These are phyloP conservation scores for Epichloe baconii DNA, from an alignment of 2,329 filamentous ascomycete genomes.

Conservation along the genomic window DNA sequence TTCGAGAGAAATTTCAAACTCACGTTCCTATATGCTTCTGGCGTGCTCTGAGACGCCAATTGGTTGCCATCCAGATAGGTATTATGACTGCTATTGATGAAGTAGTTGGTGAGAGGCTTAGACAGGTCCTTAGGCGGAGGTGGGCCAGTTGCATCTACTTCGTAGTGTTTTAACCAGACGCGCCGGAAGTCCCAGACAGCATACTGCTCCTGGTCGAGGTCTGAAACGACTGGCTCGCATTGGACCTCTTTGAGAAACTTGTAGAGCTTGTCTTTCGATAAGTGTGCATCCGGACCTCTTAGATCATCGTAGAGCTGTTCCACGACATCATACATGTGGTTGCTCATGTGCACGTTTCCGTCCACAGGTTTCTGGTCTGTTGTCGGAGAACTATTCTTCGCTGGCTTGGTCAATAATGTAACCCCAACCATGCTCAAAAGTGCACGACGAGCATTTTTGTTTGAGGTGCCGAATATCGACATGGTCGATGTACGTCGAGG, in stretches of 20 bases:
- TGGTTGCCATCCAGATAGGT: constrained; percentile 86
- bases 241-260: constrained; percentile 39
- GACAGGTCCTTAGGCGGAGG: constrained; percentile 42
- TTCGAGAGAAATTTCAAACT: constrained; percentile 17
- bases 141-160: constrained; percentile 31
- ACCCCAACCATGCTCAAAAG: constrained; percentile 21
- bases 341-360: constrained; percentile 29
- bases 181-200: constrained; percentile 36
- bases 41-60: constrained; percentile 61
- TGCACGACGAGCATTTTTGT: constrained; percentile 15
- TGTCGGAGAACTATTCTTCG: constrained; percentile 14
- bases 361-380: constrained; percentile 10
- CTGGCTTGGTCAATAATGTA: constrained; percentile 15
- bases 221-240: constrained; percentile 24
- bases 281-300: constrained; percentile 18
- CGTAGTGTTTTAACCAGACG: constrained; percentile 30
- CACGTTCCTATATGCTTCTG: constrained; percentile 66
- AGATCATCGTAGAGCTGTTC: constrained; percentile 33
- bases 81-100: constrained; percentile 89
- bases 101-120: constrained; percentile 74
- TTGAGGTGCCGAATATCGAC: constrained; percentile 26
- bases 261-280: constrained; percentile 26
- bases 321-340: constrained; percentile 35
- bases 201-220: constrained; percentile 29
- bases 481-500: constrained; percentile 23